Conservation (phyloP, 805 yeast species). For the Candida tibetensis region DNA sequence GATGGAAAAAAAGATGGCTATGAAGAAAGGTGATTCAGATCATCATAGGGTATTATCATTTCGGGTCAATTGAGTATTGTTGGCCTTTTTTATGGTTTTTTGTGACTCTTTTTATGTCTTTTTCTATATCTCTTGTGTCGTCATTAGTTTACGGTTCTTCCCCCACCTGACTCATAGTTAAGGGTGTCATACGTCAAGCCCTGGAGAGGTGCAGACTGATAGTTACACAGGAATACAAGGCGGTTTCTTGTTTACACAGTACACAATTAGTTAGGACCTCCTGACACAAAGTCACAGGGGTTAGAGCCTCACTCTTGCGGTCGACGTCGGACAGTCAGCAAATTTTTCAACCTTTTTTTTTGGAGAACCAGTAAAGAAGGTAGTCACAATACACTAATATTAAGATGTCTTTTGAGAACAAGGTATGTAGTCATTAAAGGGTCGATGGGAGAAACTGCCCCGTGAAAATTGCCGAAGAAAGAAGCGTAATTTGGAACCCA, state of each 20-base stretch:
- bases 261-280: not conserved
- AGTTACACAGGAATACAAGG: not conserved
- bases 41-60: no score
- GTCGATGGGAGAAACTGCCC: not conserved
- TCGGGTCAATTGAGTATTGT: no score
- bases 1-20: no score
- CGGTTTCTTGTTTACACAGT: not conserved
- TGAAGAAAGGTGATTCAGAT: no score
- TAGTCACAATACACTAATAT: constrained; percentile 2
- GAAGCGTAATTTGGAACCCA: no score
- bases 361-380: not conserved
- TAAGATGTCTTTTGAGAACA: constrained; percentile 46
- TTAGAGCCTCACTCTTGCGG: constrained; percentile 1
- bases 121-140: no score
- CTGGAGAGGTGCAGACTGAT: not conserved
- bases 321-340: constrained; percentile 10
- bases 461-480: no score
- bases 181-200: no score
- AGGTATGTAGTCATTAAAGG: constrained; percentile 32
- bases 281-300: constrained; percentile 8
- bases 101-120: no score
- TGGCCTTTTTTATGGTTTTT: no score
- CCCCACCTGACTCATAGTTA: no score
- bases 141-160: no score
- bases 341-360: constrained; percentile 10